Evolutionary conservation across 1,284 basidiomycete genomes (phyloP).

Genomic region (Butyriboletus appendiculatus): DNA sequence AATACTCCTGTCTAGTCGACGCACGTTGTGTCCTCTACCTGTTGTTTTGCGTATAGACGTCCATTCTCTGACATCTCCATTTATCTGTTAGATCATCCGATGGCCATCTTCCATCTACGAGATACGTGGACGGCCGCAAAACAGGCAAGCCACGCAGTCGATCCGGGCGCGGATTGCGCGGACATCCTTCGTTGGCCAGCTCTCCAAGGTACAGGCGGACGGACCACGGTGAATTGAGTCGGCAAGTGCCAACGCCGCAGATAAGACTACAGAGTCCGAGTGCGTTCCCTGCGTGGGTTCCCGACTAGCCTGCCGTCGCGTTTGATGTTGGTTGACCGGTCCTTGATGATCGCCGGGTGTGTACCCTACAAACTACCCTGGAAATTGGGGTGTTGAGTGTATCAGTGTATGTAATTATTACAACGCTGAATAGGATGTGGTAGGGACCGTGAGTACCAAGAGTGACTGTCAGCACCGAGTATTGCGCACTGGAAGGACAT

Average conservation of each 20-base stretch:
- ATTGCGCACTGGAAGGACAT: too few species aligned
- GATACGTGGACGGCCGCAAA: neutral
- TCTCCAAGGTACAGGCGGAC: neutral
- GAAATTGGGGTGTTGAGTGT: too few species aligned
- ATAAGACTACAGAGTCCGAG: neutral
- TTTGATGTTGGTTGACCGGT: too few species aligned
- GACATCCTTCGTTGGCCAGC: neutral
- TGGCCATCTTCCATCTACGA: neutral
- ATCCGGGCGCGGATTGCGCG: neutral
- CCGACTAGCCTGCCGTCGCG: neutral
- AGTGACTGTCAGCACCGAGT: too few species aligned
- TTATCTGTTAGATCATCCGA: neutral
- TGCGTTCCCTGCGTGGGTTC: fast-evolving
- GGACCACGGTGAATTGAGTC: neutral
- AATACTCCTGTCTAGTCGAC: neutral
- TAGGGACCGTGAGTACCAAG: neutral
- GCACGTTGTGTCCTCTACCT: neutral
- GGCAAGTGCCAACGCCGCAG: neutral
- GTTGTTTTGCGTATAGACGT: neutral
- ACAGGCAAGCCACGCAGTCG: neutral
- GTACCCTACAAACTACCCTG: neutral
- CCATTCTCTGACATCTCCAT: neutral
- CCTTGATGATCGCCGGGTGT: neutral
- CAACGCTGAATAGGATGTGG: neutral
- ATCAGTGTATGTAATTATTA: neutral